Evolutionary conservation across 371 early-diverging fungal species (phyloP).

Genomic region (Blastocladiella emersonii): DNA sequence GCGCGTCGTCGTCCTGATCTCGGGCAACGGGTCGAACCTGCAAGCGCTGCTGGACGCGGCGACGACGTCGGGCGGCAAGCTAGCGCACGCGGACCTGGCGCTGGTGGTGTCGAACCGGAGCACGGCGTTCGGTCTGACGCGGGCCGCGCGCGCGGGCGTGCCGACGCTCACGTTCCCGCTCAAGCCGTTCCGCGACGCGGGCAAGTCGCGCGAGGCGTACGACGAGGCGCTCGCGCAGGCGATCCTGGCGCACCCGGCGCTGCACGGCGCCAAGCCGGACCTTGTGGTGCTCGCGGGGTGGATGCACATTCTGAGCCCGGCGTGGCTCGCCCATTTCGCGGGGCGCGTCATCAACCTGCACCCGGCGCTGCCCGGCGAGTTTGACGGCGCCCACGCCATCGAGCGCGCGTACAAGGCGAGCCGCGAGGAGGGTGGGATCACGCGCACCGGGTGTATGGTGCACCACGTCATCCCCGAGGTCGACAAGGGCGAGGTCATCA

Average conservation of each 20-base stretch:
- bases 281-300: conserved; percentile 88
- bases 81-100: conserved; percentile 40
- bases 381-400: conserved; percentile 90
- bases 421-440: conserved; percentile 47
- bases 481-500: conserved; percentile 80
- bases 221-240: conserved; percentile 66
- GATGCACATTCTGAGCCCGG: conserved; percentile 88
- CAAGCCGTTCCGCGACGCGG: conserved; percentile 61
- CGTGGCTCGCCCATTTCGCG: conserved; percentile 58
- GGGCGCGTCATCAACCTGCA: conserved; percentile 84
- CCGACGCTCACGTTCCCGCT: conserved; percentile 64
- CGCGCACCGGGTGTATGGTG: conserved; percentile 88
- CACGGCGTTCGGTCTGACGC: conserved; percentile 64
- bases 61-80: conserved; percentile 18
- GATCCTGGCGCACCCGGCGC: conserved; percentile 25
- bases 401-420: conserved; percentile 79
- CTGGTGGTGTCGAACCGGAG: conserved; percentile 70
- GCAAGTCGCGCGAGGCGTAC: conserved; percentile 69
- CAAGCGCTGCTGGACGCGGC: conserved; percentile 89
- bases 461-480: conserved; percentile 90
- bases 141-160: conserved; percentile 64
- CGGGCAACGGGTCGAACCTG: conserved; percentile 88
- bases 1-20: conserved; percentile 76
- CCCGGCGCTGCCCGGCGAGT: conserved; percentile 87
- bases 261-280: conserved; percentile 39